A percentile compares a stretch with the other conserved stretches of the same genome.
Conservation (phyloP, 768 basidiomycete species). For the Boletus speciosus region DNA sequence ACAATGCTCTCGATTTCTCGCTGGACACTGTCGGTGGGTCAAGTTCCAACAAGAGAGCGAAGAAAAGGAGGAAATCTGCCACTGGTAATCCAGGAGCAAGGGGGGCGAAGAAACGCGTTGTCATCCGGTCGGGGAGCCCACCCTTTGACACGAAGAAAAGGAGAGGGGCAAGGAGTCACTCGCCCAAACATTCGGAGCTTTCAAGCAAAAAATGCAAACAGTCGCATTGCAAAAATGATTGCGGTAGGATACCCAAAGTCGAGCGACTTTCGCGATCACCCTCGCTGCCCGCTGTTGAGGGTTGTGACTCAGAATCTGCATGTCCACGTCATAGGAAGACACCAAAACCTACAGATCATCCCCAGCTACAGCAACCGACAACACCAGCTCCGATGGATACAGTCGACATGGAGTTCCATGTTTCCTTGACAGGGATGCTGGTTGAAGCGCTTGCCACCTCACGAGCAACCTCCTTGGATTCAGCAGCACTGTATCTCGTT, state of each 20-base stretch:
- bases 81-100: background rate
- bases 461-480: constrained; percentile 62
- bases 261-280: constrained; percentile 9
- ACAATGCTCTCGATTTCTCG: background rate
- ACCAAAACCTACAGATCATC: background rate
- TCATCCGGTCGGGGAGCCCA: background rate
- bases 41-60: constrained; percentile 1
- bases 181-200: constrained; percentile 7
- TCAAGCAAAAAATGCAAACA: constrained; percentile 21
- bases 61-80: constrained; percentile 4
- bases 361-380: background rate
- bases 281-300: constrained; percentile 2
- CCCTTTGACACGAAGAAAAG: background rate
- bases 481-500: constrained; percentile 48
- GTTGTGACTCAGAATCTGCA: background rate
- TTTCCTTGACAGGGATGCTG: constrained; percentile 60
- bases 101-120: constrained; percentile 7
- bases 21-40: background rate
- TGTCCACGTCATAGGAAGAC: constrained; percentile 4
- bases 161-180: constrained; percentile 1
- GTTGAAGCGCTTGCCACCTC: constrained; percentile 71
- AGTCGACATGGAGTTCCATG: constrained; percentile 25
- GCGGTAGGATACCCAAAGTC: background rate
- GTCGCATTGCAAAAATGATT: constrained; percentile 1
- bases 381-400: constrained; percentile 13